phyloP scores from a whole-genome alignment of 2,329 filamentous ascomycete genomes.

The Incumbomyces delicatus region DNA sequence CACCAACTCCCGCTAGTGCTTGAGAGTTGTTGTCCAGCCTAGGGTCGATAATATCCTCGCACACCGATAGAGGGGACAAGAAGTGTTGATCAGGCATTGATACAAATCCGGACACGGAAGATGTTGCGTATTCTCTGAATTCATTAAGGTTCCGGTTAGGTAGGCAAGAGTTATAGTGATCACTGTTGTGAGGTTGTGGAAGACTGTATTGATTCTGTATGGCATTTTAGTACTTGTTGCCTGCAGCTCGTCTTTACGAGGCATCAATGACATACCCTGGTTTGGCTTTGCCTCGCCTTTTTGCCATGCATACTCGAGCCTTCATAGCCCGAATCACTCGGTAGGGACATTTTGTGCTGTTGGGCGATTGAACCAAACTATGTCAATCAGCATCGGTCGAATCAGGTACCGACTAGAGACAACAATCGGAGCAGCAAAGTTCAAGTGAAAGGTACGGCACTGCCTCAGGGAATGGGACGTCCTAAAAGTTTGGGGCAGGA shows the following conservation, averaged over 20 bases:
- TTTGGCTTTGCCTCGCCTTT: conserved; percentile 1
- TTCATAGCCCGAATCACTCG: conserved; percentile 4
- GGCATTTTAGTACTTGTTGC: background rate
- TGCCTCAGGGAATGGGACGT: background rate
- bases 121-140: background rate
- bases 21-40: no score
- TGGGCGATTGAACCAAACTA: background rate
- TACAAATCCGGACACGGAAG: background rate
- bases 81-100: background rate
- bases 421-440: background rate
- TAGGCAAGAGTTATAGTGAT: background rate
- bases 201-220: background rate
- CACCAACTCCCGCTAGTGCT: no score
- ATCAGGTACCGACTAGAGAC: background rate
- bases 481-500: no score
- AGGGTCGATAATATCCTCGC: no score
- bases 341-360: background rate
- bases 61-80: no score
- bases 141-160: background rate
- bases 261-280: background rate
- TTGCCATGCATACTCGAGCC: background rate
- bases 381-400: background rate
- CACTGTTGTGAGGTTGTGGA: background rate
- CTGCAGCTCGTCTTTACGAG: background rate
- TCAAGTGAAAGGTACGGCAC: background rate